A percentile compares a stretch with the other conserved stretches of the same genome.
Evolutionary conservation across 2,329 filamentous ascomycete genomes (phyloP).

Genomic region (Rugonectria rugulosa): DNA sequence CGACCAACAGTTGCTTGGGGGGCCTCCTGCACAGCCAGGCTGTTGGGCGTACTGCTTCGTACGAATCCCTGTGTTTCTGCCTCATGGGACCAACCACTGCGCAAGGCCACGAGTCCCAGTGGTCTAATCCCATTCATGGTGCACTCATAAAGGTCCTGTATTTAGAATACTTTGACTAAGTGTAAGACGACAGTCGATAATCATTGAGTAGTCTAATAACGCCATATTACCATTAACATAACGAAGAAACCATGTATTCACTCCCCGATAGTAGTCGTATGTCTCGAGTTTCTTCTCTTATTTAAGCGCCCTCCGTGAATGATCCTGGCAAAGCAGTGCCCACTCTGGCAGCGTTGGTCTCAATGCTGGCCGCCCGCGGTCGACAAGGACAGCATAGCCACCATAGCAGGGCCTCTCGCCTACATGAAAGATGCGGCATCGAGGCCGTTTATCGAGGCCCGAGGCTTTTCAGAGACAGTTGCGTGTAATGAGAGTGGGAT

Average conservation of each 20-base stretch:
- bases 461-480: not conserved
- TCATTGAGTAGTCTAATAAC: too few species aligned
- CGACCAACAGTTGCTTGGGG: conserved; percentile 13
- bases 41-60: too few species aligned
- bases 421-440: not conserved
- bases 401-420: not conserved
- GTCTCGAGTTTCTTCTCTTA: not conserved
- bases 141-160: too few species aligned
- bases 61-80: too few species aligned
- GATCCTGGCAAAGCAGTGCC: not conserved
- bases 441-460: not conserved
- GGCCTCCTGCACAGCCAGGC: conserved; percentile 20
- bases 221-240: too few species aligned
- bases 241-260: not conserved
- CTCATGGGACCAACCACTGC: too few species aligned
- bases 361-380: conserved; percentile 4
- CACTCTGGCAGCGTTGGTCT: not conserved
- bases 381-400: not conserved
- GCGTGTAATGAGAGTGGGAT: not conserved
- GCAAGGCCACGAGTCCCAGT: too few species aligned
- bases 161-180: too few species aligned
- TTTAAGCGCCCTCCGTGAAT: not conserved
- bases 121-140: too few species aligned
- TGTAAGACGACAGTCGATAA: too few species aligned
- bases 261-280: not conserved